A percentile compares a stretch with the other conserved stretches of the same genome.
Conservation (phyloP, 257 asterid species). For the Solanum gandarillasii region DNA sequence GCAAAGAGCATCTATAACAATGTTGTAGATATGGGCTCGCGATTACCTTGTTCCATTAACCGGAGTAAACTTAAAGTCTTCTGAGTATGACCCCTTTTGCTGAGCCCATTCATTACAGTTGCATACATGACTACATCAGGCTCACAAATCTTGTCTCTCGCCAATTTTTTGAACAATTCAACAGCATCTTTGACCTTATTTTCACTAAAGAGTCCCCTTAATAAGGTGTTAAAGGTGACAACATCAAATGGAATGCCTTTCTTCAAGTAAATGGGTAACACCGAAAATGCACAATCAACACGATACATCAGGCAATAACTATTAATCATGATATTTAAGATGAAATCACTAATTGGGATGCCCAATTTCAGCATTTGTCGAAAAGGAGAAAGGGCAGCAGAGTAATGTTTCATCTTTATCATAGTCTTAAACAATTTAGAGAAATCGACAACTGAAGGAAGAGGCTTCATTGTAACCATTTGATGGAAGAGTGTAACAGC, state of each 20-base stretch:
- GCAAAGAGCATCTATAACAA: constrained; percentile 10
- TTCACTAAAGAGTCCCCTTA: constrained; percentile 10
- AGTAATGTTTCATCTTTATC: neutral
- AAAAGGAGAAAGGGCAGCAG: neutral
- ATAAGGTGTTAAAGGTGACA: neutral
- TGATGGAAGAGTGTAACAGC: neutral
- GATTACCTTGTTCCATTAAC: neutral
- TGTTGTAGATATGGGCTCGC: neutral
- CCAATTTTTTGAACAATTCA: constrained; percentile 14
- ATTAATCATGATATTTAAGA: neutral
- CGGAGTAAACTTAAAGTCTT: neutral
- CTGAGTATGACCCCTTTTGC: constrained; percentile 12
- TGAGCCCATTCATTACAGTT: constrained; percentile 12
- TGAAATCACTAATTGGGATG: neutral
- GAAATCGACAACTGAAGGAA: neutral
- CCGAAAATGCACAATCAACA: constrained; percentile 1
- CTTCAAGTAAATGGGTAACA: constrained; percentile 9
- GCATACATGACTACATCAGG: accelerated
- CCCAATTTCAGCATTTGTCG: constrained; percentile 2
- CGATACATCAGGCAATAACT: neutral
- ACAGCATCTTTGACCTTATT: neutral
- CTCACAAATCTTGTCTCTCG: neutral
- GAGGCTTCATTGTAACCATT: neutral
- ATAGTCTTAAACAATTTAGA: neutral
- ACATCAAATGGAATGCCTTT: neutral